Conservation (phyloP, 169 alveolate genomes). For the Cryptosporidium meleagridis region DNA sequence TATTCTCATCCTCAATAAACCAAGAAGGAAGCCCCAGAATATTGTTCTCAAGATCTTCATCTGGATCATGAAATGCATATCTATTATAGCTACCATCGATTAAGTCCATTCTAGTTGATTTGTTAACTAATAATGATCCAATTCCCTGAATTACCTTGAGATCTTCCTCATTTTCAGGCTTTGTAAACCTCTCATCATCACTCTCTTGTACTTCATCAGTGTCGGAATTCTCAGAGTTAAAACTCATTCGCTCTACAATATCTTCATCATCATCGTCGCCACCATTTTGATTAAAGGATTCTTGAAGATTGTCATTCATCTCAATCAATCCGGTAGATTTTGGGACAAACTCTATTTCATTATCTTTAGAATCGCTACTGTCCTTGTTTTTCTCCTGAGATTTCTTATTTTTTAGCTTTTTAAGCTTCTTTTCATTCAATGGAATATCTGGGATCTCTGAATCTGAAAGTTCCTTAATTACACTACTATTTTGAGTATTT, state of each 20-base stretch:
- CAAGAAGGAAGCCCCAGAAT: slow-evolving; percentile 93
- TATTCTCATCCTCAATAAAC: slow-evolving; percentile 97
- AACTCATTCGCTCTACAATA: not conserved
- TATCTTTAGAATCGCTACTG: slow-evolving; percentile 37
- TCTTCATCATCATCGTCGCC: not conserved
- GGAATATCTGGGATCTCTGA: slow-evolving; percentile 74
- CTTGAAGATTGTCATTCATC: not conserved
- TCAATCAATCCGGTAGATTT: slow-evolving; percentile 1
- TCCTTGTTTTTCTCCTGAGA: slow-evolving; percentile 23
- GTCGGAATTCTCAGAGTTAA: not conserved
- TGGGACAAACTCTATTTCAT: slow-evolving; percentile 77
- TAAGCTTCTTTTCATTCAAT: slow-evolving; percentile 69
- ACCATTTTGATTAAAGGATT: not conserved
- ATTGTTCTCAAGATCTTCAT: slow-evolving; percentile 76
- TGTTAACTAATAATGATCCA: slow-evolving; percentile 85
- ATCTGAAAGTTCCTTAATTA: slow-evolving; percentile 56
- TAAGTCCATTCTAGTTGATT: slow-evolving; percentile 91
- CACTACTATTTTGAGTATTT: not conserved
- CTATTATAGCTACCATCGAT: slow-evolving; percentile 95
- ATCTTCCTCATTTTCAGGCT: slow-evolving; percentile 79
- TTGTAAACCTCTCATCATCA: slow-evolving; percentile 65
- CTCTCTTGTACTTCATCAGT: slow-evolving; percentile 71
- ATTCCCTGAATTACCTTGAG: slow-evolving; percentile 77
- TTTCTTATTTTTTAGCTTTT: slow-evolving; percentile 69
- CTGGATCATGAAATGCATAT: slow-evolving; percentile 90